Evolutionary conservation across 495 filamentous ascomycete genomes (phyloP), one percentile per base, ranked within the genome.

Genomic region (Daldinia caldariorum): DNA sequence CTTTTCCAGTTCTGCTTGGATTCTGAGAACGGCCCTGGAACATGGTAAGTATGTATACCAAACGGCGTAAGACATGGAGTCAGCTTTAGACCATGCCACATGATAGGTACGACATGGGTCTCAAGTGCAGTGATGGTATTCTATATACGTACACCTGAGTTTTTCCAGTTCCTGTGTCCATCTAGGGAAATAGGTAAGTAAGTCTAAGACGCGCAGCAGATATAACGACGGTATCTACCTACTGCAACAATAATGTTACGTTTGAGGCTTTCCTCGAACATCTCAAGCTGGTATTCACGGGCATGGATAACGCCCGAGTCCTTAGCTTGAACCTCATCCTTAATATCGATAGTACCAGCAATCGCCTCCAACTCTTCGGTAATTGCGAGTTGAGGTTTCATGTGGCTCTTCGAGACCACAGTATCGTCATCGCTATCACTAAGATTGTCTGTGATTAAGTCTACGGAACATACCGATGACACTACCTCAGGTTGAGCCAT

Each of bases 101-200:
- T 5, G 34, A 50, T 16, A 61, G 34, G 39, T 16, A 61, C 16
- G 29, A 1, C 10, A 26, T 26, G 26, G 26, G 3, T 49, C 14
- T 2, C 12, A 45, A 29, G 1, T 32, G 39, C 8, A 29, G n/a
- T 32, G 38, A 12, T 45, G n/a, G 20, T 3, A 58, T 37, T 14
- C n/a, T 22, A 35, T 12, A 38, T 51, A 78, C 87, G 75, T 88
- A 94, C 93, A 97, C 89, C 62, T 92, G 90, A 2, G 94, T 97
- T 79, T 98, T 98, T 8, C 94, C 94, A 75, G 88, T 92, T 1
- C 94, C 94, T 0, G 94, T 97, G 73, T 95, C 93, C 94, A 97
- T 97, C 91, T 94, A 66, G 41, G 39, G 13, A 64, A 6, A 39
- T 35, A 20, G 31, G 45, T 69, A 20, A 35, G 45, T 69, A 56